A percentile compares a stretch with the other conserved stretches of the same genome.
These are phyloP conservation scores for Pyrenopolyporus hunteri DNA, from an alignment of 495 filamentous ascomycete species.

Conservation along the genomic window DNA sequence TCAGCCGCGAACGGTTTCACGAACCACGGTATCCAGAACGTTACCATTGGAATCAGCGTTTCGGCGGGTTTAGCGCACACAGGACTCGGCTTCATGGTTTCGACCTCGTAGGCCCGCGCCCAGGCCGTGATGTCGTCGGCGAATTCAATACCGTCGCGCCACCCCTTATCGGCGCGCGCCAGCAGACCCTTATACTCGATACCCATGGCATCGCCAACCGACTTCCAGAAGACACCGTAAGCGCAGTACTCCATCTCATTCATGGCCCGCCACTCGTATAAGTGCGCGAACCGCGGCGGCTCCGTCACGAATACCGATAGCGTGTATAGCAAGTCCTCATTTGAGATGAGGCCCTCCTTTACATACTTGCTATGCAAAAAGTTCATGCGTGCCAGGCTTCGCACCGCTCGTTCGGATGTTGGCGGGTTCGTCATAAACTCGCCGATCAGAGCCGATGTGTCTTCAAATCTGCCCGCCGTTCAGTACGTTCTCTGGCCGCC, in stretches of 20 bases:
- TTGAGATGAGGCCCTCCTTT: constrained; percentile 62
- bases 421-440: constrained; percentile 56
- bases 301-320: constrained; percentile 66
- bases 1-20: constrained; percentile 57
- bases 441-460: constrained; percentile 64
- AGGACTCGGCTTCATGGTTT: constrained; percentile 53
- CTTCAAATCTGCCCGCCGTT: constrained; percentile 55
- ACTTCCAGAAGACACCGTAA: constrained; percentile 69
- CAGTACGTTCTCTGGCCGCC: neutral
- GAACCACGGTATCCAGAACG: constrained; percentile 61
- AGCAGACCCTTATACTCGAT: constrained; percentile 56
- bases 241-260: constrained; percentile 70
- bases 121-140: constrained; percentile 66
- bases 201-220: constrained; percentile 64
- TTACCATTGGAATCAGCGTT: constrained; percentile 61
- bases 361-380: constrained; percentile 68
- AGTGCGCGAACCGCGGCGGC: constrained; percentile 61
- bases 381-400: constrained; percentile 68
- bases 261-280: constrained; percentile 68
- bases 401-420: constrained; percentile 52
- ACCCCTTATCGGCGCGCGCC: constrained; percentile 45
- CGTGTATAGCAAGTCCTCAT: constrained; percentile 72
- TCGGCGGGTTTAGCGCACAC: constrained; percentile 52
- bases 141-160: constrained; percentile 68
- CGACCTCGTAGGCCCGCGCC: constrained; percentile 63